Evolutionary conservation across 129 eudicot species (phyloP), one percentile per base, ranked within the genome.

Genomic region (Solidago caesia): DNA sequence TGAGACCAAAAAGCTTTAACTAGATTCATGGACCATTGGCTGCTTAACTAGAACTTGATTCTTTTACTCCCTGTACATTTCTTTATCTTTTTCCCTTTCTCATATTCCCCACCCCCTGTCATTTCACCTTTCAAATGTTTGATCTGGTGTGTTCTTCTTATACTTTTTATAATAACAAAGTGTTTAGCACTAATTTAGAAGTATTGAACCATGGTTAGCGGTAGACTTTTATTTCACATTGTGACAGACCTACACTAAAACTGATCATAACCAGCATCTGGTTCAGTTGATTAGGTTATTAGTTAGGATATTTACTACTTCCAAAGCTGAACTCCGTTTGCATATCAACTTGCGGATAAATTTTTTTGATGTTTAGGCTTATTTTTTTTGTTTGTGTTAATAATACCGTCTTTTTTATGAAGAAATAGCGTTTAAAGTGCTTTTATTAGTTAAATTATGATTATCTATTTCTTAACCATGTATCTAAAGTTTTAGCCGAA

Each of bases 41-140:
- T 78, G 67, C 47, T 78, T 78, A 51, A 39, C 67, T 64, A 78
- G 77, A 78, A 78, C 67, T 71, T 78, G 82, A 71, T 78, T 78
- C 82, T 71, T 78, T 12, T 61, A 71, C 66, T 63, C 82, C 72
- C 60, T 78, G 26, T 51, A 51, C 42, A 70, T 64, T 44, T 57
- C 57, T 62, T 49, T 69, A 48, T 43, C 71, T 53, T 78, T 71
- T 78, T 52, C 46, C 25, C 47, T 59, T 69, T 59, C 26, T 45
- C 64, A 62, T 78, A 14, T 52, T 33, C 70, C 70, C 70, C 77
- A 29, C 66, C 66, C 73, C 69, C 8, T 59, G 77, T 78, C 77
- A 71, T 71, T 78, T 71, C 82, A 63, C 47, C 77, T 71, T 78
- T 78, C 45, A 62, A 26, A 27, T 49, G 55, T 26, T 72, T 41